Conservation (phyloP, 257 asterid genomes). For the Lantana camara region DNA sequence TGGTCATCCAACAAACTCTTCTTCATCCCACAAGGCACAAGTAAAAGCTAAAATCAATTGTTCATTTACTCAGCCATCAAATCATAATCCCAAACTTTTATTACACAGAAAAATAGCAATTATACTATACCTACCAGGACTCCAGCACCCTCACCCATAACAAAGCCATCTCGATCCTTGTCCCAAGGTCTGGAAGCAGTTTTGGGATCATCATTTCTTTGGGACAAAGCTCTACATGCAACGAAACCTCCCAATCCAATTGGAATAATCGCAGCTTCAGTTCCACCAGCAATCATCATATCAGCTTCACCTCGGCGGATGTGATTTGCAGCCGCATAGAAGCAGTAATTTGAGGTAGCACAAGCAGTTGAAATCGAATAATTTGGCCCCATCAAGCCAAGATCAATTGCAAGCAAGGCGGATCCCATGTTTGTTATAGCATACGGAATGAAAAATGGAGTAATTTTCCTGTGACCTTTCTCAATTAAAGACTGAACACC, state of each 20-base stretch:
- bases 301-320: conserved; percentile 71
- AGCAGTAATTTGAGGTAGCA: conserved; percentile 72
- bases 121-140: conserved; percentile 44
- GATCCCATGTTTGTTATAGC: conserved; percentile 58
- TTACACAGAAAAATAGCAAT: not conserved
- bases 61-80: not conserved
- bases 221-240: conserved; percentile 76
- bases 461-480: conserved; percentile 49
- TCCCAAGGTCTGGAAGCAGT: conserved; percentile 82
- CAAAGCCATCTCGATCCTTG: conserved; percentile 59
- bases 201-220: conserved; percentile 70
- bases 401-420: conserved; percentile 60
- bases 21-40: conserved; percentile 8
- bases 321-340: conserved; percentile 74
- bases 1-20: not conserved
- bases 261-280: conserved; percentile 62
- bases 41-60: not conserved
- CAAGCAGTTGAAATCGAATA: conserved; percentile 77
- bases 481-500: conserved; percentile 48
- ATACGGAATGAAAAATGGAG: conserved; percentile 60
- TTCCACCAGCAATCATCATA: conserved; percentile 71
- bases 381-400: conserved; percentile 76
- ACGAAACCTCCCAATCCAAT: conserved; percentile 66
- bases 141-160: conserved; percentile 70
- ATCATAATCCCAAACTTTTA: not conserved